These are phyloP conservation scores for Penstemon barbatus DNA, from an alignment of 257 asterid species.

Conservation along the genomic window DNA sequence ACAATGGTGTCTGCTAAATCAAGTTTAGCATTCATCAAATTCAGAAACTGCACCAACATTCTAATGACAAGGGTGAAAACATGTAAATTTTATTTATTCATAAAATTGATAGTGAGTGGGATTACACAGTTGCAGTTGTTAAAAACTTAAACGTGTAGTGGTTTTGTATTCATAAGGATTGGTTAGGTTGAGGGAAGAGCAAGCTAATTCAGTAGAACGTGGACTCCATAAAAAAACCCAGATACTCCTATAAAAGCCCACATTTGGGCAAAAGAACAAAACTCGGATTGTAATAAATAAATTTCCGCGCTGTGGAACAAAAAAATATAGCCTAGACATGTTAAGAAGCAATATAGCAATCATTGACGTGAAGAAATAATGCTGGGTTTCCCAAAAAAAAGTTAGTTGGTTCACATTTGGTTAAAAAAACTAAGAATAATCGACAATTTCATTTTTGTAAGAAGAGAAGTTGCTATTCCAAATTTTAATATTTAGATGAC, in stretches of 20 bases:
- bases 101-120: neutral
- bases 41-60: neutral
- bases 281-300: neutral
- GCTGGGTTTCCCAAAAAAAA: neutral
- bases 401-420: neutral
- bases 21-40: neutral
- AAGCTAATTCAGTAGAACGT: neutral
- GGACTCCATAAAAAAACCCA: neutral
- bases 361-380: constrained; percentile 1
- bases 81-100: neutral
- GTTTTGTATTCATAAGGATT: neutral
- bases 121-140: neutral
- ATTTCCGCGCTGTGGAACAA: neutral
- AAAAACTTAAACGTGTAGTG: neutral
- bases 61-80: neutral
- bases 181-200: neutral
- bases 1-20: neutral
- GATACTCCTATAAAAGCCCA: neutral
- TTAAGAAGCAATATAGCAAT: neutral
- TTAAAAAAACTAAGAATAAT: neutral
- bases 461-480: neutral
- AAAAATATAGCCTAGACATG: neutral
- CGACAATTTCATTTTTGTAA: neutral
- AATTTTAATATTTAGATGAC: neutral
- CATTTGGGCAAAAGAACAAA: constrained; percentile 8